Evolutionary conservation across 179 eudicot species (phyloP), one percentile per base, ranked within the genome.

Genomic region (Dionaea muscipula): DNA sequence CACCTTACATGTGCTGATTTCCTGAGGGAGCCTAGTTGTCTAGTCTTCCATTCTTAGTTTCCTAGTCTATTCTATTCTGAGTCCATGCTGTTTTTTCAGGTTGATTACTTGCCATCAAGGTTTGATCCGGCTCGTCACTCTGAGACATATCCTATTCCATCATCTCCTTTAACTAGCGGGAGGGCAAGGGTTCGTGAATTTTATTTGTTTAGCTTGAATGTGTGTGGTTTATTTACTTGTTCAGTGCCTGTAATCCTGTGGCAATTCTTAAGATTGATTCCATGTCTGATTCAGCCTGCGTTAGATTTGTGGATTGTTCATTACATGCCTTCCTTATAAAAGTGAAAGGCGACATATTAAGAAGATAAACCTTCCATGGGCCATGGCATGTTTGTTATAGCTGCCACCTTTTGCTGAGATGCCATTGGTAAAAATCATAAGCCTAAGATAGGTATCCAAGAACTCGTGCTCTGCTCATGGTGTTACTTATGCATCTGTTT

Each of bases 1-100:
- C 68, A 75, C 68, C 80, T 75, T 48, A 57, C 80, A 28, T 71
- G 76, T 65, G 80, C 80, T 61, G 80, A 75, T 58, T 75, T 75
- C 49, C 51, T 75, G 59, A 68, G 80, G 17, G 60, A 71, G 22
- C 76, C 80, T 38, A 76, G 80, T 51, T n/a, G n/a, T n/a, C n/a
- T n/a, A n/a, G n/a, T n/a, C n/a, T n/a, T n/a, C n/a, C n/a, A n/a
- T n/a, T n/a, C n/a, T n/a, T n/a, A n/a, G n/a, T n/a, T n/a, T n/a
- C n/a, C n/a, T n/a, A n/a, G n/a, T n/a, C n/a, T n/a, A 38, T 46
- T 37, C 25, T 41, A 12, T 25, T 55, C 64, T 52, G 46, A 53
- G 57, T 50, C 14, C 26, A 53, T 47, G 2, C 7, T 33, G 66
- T 6, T 36, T 52, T 57, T 26, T 33, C 52, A 75, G 79, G 68